Percentiles rank a stretch among this genome's conserved stretches.
These are phyloP conservation scores for Acacia melanoxylon DNA, from an alignment of 306 rosid genomes.

Conservation along the genomic window DNA sequence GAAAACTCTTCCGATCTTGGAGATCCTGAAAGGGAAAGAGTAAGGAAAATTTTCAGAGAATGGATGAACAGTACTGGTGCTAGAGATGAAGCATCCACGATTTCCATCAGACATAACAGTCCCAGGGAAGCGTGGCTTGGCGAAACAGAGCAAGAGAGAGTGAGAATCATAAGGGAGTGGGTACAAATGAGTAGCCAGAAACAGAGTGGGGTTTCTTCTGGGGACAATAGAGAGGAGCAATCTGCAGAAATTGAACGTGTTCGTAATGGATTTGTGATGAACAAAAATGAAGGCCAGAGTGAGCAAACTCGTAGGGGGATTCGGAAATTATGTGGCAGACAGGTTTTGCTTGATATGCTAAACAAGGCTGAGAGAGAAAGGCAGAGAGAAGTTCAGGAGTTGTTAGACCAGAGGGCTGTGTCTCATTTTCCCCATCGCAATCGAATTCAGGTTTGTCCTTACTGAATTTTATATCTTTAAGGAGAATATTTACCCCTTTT, in stretches of 20 bases:
- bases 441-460: conserved; percentile 85
- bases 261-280: conserved; percentile 60
- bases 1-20: conserved; percentile 73
- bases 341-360: conserved; percentile 90
- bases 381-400: conserved; percentile 75
- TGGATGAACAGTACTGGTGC: conserved; percentile 74
- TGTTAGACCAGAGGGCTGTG: conserved; percentile 71
- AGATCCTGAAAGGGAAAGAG: conserved; percentile 91
- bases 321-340: conserved; percentile 89
- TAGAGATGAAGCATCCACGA: conserved; percentile 54
- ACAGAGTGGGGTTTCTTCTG: conserved; percentile 47
- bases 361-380: conserved; percentile 90
- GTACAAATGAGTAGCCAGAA: conserved; percentile 80
- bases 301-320: conserved; percentile 64
- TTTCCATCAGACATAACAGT: conserved; percentile 46
- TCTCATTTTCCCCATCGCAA: conserved; percentile 90
- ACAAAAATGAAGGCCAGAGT: conserved; percentile 59
- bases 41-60: conserved; percentile 83
- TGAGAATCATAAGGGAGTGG: conserved; percentile 86
- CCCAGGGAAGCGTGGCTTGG: conserved; percentile 84
- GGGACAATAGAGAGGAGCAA: conserved; percentile 62
- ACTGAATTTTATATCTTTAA: not conserved
- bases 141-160: conserved; percentile 96
- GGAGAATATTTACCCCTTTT: conserved; percentile 5
- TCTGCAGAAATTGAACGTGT: conserved; percentile 66